phyloP scores from a whole-genome alignment of 257 asterid species.

The Buddleja alternifolia region DNA sequence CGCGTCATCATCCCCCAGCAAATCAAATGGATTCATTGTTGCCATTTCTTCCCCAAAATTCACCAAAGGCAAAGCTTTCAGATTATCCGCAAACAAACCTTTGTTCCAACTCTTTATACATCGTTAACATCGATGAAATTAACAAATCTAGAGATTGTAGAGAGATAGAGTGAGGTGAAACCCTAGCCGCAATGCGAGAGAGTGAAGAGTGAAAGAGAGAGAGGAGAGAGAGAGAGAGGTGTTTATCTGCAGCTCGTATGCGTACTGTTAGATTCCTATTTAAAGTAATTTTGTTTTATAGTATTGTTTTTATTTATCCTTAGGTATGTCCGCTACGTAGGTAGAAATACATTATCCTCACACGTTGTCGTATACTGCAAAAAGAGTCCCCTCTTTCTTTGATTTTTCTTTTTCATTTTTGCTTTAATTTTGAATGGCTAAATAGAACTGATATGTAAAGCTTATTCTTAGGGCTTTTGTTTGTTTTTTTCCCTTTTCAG shows the following conservation, averaged over 20 bases:
- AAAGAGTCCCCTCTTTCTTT: no score
- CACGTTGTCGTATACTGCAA: background rate
- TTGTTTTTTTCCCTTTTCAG: no score
- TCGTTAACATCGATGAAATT: background rate
- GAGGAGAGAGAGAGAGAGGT: conserved; percentile 20
- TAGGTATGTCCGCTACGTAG: no score
- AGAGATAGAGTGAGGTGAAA: conserved; percentile 34
- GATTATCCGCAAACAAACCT: conserved; percentile 21
- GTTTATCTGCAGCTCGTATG: conserved; percentile 33
- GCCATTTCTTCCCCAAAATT: conserved; percentile 59
- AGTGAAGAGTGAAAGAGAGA: no score
- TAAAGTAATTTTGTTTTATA: no score
- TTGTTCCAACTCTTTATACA: conserved; percentile 35
- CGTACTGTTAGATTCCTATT: background rate
- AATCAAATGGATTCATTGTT: conserved; percentile 82
- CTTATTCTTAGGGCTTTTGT: no score
- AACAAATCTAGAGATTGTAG: conserved; percentile 26
- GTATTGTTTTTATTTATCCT: no score
- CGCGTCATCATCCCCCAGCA: conserved; percentile 72
- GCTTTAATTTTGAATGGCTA: no score
- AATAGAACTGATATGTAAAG: no score
- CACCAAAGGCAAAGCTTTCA: conserved; percentile 28
- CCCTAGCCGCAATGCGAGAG: conserved; percentile 85
- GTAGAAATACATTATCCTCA: background rate
- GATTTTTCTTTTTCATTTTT: no score